Conservation (phyloP, 2,329 filamentous ascomycete genomes). For the Talaromyces sp. region DNA sequence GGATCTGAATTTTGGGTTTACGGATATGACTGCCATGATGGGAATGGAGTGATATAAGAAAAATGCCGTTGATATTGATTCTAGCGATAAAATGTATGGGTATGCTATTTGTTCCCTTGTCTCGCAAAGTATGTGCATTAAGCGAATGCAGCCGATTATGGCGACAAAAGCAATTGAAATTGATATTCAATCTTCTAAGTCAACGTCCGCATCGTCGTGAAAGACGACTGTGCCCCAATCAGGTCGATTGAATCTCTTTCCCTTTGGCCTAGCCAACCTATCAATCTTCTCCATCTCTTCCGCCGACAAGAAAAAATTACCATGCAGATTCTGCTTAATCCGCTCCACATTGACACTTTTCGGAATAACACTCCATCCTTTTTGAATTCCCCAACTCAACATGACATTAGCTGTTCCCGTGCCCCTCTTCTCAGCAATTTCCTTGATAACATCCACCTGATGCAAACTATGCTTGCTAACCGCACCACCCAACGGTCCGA, state of each 20-base stretch:
- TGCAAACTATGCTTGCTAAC: constrained; percentile 56
- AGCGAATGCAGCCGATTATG: neutral
- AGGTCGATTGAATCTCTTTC: constrained; percentile 24
- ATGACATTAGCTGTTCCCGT: constrained; percentile 58
- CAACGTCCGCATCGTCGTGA: constrained; percentile 23
- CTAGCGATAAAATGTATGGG: neutral
- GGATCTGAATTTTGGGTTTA: constrained; percentile 10
- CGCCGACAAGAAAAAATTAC: constrained; percentile 19
- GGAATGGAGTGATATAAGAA: neutral
- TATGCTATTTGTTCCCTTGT: neutral
- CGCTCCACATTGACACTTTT: constrained; percentile 46
- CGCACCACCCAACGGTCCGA: constrained; percentile 57
- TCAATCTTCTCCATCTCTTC: constrained; percentile 20
- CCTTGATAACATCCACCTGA: constrained; percentile 53
- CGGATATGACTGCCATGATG: constrained; percentile 2
- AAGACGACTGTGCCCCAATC: constrained; percentile 25
- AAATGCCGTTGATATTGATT: neutral
- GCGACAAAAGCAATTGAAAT: neutral
- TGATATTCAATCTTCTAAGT: constrained; percentile 24
- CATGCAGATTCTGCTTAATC: constrained; percentile 49
- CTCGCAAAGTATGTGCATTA: neutral
- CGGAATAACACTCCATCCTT: constrained; percentile 51
- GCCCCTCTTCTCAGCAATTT: constrained; percentile 55
- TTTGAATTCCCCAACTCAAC: constrained; percentile 48
- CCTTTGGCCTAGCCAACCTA: constrained; percentile 15